Conservation (phyloP, 2,329 filamentous ascomycete species). For the Botrytis galanthina region DNA sequence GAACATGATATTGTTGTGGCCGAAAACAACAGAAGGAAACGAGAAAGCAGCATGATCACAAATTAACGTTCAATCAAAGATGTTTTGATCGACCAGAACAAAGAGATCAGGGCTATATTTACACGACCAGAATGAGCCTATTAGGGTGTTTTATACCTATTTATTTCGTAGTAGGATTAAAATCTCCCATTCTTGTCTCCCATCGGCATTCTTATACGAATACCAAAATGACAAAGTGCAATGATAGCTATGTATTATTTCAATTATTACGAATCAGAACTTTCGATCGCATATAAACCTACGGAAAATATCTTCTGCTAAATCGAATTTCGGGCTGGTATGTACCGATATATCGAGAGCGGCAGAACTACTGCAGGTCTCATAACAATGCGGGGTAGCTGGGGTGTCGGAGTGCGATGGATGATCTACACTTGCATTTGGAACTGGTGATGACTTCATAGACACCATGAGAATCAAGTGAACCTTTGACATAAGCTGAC, state of each 20-base stretch:
- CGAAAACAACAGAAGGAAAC: not conserved
- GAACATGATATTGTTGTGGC: not conserved
- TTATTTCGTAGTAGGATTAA: not conserved
- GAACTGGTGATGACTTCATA: not conserved
- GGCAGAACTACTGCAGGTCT: not conserved
- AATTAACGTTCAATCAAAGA: not conserved
- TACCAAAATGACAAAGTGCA: not conserved
- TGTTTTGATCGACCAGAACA: not conserved
- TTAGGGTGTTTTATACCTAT: not conserved
- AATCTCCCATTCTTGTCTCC: not conserved
- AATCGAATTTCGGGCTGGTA: conserved; percentile 1
- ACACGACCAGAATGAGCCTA: not conserved
- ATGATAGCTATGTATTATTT: not conserved
- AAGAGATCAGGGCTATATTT: not conserved
- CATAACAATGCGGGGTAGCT: not conserved
- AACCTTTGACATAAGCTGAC: not conserved
- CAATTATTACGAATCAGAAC: not conserved
- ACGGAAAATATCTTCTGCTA: not conserved
- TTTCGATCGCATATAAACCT: not conserved
- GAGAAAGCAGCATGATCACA: conserved; percentile 1
- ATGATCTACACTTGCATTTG: not conserved
- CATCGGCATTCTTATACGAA: not conserved
- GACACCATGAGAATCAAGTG: not conserved
- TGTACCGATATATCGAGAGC: not conserved
- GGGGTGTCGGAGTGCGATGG: not conserved